Base-by-base conservation (phyloP, 2,329 filamentous ascomycete species). In the Cytospora mali region DNA sequence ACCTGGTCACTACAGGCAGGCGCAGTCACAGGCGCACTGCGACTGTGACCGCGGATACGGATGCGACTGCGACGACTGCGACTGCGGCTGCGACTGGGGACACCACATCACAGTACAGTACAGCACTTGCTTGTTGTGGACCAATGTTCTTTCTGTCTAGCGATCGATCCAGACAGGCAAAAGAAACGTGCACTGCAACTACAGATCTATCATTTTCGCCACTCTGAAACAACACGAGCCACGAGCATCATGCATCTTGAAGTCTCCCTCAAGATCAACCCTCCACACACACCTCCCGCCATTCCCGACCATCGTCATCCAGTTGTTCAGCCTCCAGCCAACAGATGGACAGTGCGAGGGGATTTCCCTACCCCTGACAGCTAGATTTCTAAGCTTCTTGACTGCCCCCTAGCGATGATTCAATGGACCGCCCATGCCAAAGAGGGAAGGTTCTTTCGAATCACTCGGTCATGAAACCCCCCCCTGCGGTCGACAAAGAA, bases 111-210 rank as follows among this genome's bases (percentile, higher is more conserved):
- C 31, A 33, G 33, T 35, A n/a, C n/a, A n/a, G n/a, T n/a, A n/a
- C n/a, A n/a, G n/a, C n/a, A n/a, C n/a, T n/a, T n/a, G n/a, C n/a
- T n/a, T n/a, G n/a, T n/a, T n/a, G n/a, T n/a, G n/a, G n/a, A n/a
- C n/a, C n/a, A n/a, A n/a, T n/a, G n/a, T n/a, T n/a, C n/a, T n/a
- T n/a, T n/a, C n/a, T n/a, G n/a, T 21, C 18, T 18, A 42, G n/a
- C 39, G 39, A 42, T 42, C 39, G 39, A 42, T n/a, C 39, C 18
- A 6, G 4, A 42, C 39, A 33, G n/a, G n/a, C n/a, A n/a, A n/a
- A n/a, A n/a, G n/a, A n/a, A n/a, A n/a, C n/a, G n/a, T 48, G 48
- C 57, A 42, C 29, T 53, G 49, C 49, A 52, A 42, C n/a, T n/a
- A n/a, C n/a, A n/a, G n/a, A n/a, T n/a, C n/a, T n/a, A n/a, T 21